A percentile compares a stretch with the other conserved stretches of the same genome.
phyloP scores from a whole-genome alignment of 441 rosid genomes.

The Corymbia citriodora region DNA sequence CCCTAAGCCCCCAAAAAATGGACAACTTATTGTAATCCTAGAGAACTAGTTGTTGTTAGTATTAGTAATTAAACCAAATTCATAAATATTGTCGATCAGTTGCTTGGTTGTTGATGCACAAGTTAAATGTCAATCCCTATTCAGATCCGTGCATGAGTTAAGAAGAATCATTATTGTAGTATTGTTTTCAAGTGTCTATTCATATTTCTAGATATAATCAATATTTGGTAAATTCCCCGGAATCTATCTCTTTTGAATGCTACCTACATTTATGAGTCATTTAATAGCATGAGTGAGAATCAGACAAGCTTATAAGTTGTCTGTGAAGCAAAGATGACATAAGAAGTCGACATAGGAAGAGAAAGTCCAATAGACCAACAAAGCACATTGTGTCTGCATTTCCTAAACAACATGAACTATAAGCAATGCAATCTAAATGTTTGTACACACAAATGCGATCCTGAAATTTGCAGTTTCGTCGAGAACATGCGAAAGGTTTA shows the following conservation, averaged over 20 bases:
- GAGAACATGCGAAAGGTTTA: neutral
- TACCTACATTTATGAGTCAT: neutral
- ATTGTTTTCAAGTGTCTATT: neutral
- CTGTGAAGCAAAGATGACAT: neutral
- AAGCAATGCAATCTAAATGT: neutral
- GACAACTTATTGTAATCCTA: neutral
- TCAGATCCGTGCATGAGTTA: neutral
- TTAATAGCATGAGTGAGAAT: neutral
- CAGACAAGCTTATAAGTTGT: neutral
- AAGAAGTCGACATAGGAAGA: neutral
- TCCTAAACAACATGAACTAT: neutral
- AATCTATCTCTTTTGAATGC: neutral
- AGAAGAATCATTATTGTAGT: neutral
- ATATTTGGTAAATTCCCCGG: neutral
- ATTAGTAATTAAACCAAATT: too few relatives aligned
- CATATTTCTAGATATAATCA: neutral
- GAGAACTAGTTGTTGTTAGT: neutral
- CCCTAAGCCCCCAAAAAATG: too few relatives aligned
- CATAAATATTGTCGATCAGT: neutral
- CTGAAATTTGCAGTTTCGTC: neutral
- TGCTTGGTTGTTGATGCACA: neutral
- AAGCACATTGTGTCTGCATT: neutral
- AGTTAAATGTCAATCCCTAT: neutral
- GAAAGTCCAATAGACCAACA: neutral
- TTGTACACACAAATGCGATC: neutral